A percentile compares a stretch with the other conserved stretches of the same genome.
phyloP scores from a whole-genome alignment of 2,329 filamentous ascomycete species.

The Trichophyton rubrum region DNA sequence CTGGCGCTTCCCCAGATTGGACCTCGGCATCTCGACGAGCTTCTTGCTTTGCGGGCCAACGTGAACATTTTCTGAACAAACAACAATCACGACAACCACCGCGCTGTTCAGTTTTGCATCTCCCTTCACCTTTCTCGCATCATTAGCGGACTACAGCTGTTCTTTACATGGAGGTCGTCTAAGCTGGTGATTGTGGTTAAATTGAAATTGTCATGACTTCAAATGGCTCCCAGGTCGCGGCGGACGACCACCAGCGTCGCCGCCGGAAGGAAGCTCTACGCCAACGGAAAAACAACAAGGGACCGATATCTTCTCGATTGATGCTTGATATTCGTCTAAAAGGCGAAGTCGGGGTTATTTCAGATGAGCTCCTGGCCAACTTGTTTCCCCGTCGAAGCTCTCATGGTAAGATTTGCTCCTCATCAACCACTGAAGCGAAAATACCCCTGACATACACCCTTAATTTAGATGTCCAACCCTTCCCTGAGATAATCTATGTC shows the following conservation, averaged over 20 bases:
- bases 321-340: constrained; percentile 75
- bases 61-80: too few species aligned
- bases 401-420: constrained; percentile 34
- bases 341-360: constrained; percentile 74
- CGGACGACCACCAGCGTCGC: background rate
- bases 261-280: constrained; percentile 7
- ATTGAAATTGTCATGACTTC: background rate
- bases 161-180: background rate
- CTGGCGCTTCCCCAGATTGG: background rate
- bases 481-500: constrained; percentile 30
- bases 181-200: background rate
- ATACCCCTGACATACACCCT: background rate
- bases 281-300: constrained; percentile 18
- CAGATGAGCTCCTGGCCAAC: constrained; percentile 71
- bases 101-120: background rate
- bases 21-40: constrained; percentile 4
- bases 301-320: constrained; percentile 64
- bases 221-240: background rate
- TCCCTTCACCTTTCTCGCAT: background rate
- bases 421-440: background rate
- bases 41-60: background rate
- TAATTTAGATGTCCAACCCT: constrained; percentile 13
- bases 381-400: constrained; percentile 52
- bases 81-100: too few species aligned
- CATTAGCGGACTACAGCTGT: background rate